Conservation (phyloP, 352 stramenopile genomes). For the Elongisporangium senticosum region DNA sequence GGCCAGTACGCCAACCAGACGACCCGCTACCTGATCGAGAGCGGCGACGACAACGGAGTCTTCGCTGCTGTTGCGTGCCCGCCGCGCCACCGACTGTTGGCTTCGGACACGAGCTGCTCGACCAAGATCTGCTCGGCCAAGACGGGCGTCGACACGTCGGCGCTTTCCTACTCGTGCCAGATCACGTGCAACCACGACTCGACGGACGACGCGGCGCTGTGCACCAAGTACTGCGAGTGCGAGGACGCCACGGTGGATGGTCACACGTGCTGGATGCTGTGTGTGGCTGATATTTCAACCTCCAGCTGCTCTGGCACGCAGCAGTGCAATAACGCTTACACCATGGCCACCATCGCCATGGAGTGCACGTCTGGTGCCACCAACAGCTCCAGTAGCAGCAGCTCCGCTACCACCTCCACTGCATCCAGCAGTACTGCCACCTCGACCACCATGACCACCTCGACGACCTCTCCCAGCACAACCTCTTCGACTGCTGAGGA, state of each 20-base stretch:
- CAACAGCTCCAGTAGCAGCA: neutral
- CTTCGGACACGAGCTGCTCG: slow-evolving; percentile 43
- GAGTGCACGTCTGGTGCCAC: slow-evolving; percentile 25
- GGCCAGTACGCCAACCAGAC: slow-evolving; percentile 48
- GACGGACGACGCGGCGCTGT: slow-evolving; percentile 23
- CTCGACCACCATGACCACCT: neutral
- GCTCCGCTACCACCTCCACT: slow-evolving; percentile 1
- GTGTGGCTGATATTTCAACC: slow-evolving; percentile 36
- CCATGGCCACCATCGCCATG: slow-evolving; percentile 37
- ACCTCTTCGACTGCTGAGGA: neutral
- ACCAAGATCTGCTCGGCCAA: slow-evolving; percentile 39
- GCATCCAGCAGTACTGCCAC: neutral
- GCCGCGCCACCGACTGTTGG: slow-evolving; percentile 30
- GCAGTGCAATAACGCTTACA: slow-evolving; percentile 33
- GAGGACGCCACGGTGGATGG: slow-evolving; percentile 16
- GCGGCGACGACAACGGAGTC: slow-evolving; percentile 15
- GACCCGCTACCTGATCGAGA: slow-evolving; percentile 44
- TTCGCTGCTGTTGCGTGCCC: slow-evolving; percentile 46
- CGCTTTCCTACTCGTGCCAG: slow-evolving; percentile 37
- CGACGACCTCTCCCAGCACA: too few species aligned
- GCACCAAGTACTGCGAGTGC: slow-evolving; percentile 39
- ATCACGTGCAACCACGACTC: slow-evolving; percentile 56
- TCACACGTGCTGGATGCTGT: slow-evolving; percentile 56
- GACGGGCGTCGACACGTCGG: slow-evolving; percentile 14
- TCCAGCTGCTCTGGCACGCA: slow-evolving; percentile 40